Evolutionary conservation across 345 rosid genomes (phyloP), one percentile per base, ranked within the genome.

Genomic region (Salix brachista): DNA sequence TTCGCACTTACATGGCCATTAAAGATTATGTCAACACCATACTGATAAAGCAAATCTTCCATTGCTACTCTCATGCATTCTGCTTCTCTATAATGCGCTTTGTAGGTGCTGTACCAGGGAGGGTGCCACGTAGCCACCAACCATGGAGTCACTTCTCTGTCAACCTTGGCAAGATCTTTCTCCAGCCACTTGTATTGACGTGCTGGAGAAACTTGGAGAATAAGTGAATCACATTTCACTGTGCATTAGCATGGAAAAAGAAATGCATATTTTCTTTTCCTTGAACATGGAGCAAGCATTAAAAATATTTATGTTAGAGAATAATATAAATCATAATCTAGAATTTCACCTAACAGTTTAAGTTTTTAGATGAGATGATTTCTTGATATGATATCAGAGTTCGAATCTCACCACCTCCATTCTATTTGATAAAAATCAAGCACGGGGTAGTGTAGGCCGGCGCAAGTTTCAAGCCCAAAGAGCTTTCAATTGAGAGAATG

Each of bases 81-180:
- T 69, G 90, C 98, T 80, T 90, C 98, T 84, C 92, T 88, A 82
- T 90, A 95, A 83, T 90, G 97, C 36, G 87, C 86, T 14, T 72
- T 85, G 71, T 88, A 95, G 75, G 97, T 88, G 82, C 91, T 90
- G 69, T 95, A 95, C 99, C 99, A 95, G 54, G 97, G 96, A 75
- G 89, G 76, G 56, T 90, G 91, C 97, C 99, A 93, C 46, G 90
- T 80, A 80, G 93, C 98, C 77, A 91, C 84, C 76, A 91, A 72
- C 99, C 99, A 95, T 69, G 98, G 96, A 58, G 99, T 95, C 73
- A 88, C 85, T 67, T 81, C 72, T 79, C 98, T 82, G 85, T 95
- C 65, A 17, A 91, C 84, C 28, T 82, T 83, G 18, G 79, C 83
- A 61, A 95, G 82, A 78, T 95, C 93, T 26, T 77, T 81, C 84